phyloP scores from a whole-genome alignment of 148 eudicot species.

The Tetragonia tetragonoides region DNA sequence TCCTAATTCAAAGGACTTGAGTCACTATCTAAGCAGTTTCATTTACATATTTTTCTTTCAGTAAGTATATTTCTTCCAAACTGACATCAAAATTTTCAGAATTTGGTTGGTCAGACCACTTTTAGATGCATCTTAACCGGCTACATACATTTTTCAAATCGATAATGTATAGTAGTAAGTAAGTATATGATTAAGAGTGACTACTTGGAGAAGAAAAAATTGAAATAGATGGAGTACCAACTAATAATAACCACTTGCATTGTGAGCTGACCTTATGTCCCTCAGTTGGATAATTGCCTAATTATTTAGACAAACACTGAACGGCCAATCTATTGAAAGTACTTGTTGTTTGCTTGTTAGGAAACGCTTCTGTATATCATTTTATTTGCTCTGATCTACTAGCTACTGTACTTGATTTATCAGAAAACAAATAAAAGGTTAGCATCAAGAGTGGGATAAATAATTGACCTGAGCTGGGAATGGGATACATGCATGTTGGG shows the following conservation, averaged over 20 bases:
- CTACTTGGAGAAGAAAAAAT: background rate
- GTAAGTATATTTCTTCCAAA: background rate
- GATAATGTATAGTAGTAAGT: background rate
- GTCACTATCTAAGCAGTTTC: background rate
- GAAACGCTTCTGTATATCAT: background rate
- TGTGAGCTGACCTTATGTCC: background rate
- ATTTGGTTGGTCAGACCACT: background rate
- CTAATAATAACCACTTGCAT: background rate
- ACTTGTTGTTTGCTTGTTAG: background rate
- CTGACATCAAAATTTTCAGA: background rate
- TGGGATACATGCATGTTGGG: no score
- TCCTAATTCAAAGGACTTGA: background rate
- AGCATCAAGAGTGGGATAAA: no score
- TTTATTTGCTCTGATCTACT: no score
- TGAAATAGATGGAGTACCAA: background rate
- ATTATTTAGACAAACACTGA: background rate
- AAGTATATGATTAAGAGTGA: background rate
- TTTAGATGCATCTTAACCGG: background rate
- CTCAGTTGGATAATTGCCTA: no score
- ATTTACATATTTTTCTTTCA: background rate
- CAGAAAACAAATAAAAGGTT: no score
- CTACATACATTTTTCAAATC: background rate
- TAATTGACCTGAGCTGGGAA: no score
- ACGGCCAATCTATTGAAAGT: background rate
- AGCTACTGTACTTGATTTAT: no score